phyloP scores from a whole-genome alignment of 345 rosid genomes.

The Populus euphratica region DNA sequence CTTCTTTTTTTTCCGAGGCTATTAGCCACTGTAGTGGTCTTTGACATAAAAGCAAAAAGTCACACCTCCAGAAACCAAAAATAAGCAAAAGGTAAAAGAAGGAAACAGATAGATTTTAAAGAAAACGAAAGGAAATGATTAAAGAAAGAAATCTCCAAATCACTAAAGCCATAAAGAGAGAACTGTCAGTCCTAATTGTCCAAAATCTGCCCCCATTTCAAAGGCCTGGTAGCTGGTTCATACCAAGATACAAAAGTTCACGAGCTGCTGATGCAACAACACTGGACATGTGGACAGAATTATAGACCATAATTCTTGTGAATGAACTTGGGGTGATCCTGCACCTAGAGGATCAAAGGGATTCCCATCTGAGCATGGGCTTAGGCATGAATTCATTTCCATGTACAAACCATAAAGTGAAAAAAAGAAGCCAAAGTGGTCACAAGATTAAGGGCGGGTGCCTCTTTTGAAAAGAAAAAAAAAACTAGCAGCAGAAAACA shows the following conservation, averaged over 20 bases:
- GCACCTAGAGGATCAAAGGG: conserved; percentile 5
- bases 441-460: conserved; percentile 55
- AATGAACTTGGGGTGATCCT: conserved; percentile 9
- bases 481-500: conserved; percentile 1
- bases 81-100: conserved; percentile 18
- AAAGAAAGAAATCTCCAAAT: conserved; percentile 14
- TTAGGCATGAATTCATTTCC: conserved; percentile 19
- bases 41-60: conserved; percentile 16
- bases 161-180: conserved; percentile 18
- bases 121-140: conserved; percentile 23
- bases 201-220: conserved; percentile 12
- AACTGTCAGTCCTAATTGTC: conserved; percentile 14
- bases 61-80: conserved; percentile 6
- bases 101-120: conserved; percentile 18
- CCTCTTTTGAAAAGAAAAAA: conserved; percentile 47
- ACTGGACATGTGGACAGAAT: too few relatives aligned
- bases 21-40: conserved; percentile 5
- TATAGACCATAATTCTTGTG: neutral
- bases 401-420: conserved; percentile 30
- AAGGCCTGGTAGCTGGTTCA: conserved; percentile 5
- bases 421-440: conserved; percentile 36
- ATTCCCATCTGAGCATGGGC: conserved; percentile 16
- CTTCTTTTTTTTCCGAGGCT: neutral
- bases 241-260: neutral
- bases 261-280: neutral